A percentile compares a stretch with the other conserved stretches of the same genome.
Evolutionary conservation across 2,329 filamentous ascomycete genomes (phyloP).

Genomic region (Talaromyces sp.): DNA sequence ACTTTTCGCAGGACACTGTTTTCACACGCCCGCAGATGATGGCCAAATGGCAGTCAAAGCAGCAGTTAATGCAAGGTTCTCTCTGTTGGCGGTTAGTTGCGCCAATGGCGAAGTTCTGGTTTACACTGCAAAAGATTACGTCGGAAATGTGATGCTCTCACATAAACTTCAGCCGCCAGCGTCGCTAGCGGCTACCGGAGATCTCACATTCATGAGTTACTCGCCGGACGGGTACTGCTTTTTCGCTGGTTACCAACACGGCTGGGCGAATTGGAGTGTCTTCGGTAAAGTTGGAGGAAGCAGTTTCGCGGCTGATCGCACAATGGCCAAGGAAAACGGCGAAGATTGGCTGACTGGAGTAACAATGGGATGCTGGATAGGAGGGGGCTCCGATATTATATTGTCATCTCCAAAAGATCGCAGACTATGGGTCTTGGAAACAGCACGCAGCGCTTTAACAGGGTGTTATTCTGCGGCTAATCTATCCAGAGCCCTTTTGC

Average conservation of each 20-base stretch:
- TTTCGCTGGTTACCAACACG: constrained; percentile 85
- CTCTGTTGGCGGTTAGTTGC: constrained; percentile 82
- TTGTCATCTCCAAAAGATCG: constrained; percentile 67
- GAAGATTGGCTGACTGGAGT: constrained; percentile 84
- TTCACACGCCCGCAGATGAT: constrained; percentile 65
- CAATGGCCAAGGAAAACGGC: constrained; percentile 60
- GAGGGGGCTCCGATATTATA: constrained; percentile 79
- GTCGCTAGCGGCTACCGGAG: constrained; percentile 63
- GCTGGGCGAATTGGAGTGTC: constrained; percentile 96
- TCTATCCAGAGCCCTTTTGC: constrained; percentile 79
- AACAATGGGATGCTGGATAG: constrained; percentile 75
- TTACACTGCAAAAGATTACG: constrained; percentile 91
- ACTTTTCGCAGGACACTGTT: constrained; percentile 85
- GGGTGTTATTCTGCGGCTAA: constrained; percentile 91
- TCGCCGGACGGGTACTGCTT: constrained; percentile 95
- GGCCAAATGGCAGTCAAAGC: constrained; percentile 63
- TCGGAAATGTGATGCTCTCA: constrained; percentile 83
- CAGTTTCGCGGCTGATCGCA: constrained; percentile 69
- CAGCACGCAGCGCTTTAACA: constrained; percentile 88
- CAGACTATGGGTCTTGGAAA: constrained; percentile 80
- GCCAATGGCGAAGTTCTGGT: constrained; percentile 73
- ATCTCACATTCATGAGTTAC: constrained; percentile 70
- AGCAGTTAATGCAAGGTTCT: constrained; percentile 91
- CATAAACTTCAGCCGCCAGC: constrained; percentile 69
- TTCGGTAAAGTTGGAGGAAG: constrained; percentile 86